Evolutionary conservation across 1,284 basidiomycete species (phyloP), one percentile per base, ranked within the genome.

Genomic region (Rhodotorula glutinis): DNA sequence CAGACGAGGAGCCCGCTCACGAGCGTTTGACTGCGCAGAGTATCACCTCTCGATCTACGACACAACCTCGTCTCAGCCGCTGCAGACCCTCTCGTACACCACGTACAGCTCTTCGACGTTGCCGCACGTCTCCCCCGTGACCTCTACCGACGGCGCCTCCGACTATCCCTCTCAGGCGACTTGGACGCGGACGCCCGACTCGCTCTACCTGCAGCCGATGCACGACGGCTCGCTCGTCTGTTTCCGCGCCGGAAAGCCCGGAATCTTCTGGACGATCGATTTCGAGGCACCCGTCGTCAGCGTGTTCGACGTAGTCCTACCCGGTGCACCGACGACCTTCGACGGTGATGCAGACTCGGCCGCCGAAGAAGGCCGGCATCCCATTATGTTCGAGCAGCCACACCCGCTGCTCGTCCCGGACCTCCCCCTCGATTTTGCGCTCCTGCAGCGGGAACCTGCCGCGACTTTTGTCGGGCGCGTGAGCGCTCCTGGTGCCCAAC

Each of bases 41-140:
- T 80, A 79, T 63, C 75, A 78, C 56, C 67, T 80, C 43, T 76
- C 78, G 40, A 78, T 80, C 57, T 76, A 74, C 53, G 72, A 75
- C 44, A 75, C 76, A 57, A 73, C 65, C 4, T 75, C 75, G 4
- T 69, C 76, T 4, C 33, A 60, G n/a, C 86, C 9, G 10, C 80
- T 87, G 4, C 90, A 92, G 73, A 87, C 87, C 60, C 82, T 92
- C 8, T 85, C 86, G 0, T 92, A 90, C 78, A 91, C 91, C 0
- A 84, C 86, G 0, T 92, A 92, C 76, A 88, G 90, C 0, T 89
- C 91, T 10, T 91, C 91, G 75, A 89, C 88, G 73, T 85, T 89
- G 76, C 66, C 62, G 11, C 49, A 52, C 19, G 25, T 19, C 14
- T 33, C 66, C 1, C 40, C 60, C 14, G 5, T 60, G 87, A 90